A percentile compares a stretch with the other conserved stretches of the same genome.
Conservation (phyloP, 768 basidiomycete species). For the Suillus occidentalis region DNA sequence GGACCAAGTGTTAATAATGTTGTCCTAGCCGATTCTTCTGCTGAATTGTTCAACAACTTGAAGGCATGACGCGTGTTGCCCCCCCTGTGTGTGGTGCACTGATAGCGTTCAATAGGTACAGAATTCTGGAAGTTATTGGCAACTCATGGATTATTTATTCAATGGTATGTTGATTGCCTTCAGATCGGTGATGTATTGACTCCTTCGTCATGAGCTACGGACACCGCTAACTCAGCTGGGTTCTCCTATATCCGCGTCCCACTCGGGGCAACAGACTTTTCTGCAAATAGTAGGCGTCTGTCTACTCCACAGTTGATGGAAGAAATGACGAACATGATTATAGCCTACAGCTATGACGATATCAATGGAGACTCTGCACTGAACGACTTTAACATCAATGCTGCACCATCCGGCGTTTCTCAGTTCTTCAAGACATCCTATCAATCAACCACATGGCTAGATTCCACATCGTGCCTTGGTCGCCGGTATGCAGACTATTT, state of each 20-base stretch:
- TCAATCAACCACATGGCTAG: constrained; percentile 52
- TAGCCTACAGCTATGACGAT: constrained; percentile 69
- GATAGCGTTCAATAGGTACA: constrained; percentile 35
- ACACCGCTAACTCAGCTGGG: constrained; percentile 63
- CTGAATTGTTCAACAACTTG: constrained; percentile 55
- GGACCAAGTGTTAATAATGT: constrained; percentile 8
- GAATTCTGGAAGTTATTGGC: constrained; percentile 59
- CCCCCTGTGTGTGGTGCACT: not conserved
- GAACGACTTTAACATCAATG: constrained; percentile 53
- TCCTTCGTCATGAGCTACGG: constrained; percentile 40
- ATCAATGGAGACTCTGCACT: constrained; percentile 61
- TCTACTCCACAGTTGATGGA: not conserved
- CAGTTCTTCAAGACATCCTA: constrained; percentile 62
- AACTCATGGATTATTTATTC: constrained; percentile 59
- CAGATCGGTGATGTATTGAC: not conserved
- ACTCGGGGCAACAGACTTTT: constrained; percentile 76
- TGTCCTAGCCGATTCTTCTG: constrained; percentile 67
- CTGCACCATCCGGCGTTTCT: constrained; percentile 60
- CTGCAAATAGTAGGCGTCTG: constrained; percentile 46
- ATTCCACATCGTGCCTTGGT: constrained; percentile 71
- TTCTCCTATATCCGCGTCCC: constrained; percentile 69
- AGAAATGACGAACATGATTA: constrained; percentile 3
- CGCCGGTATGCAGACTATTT: constrained; percentile 49
- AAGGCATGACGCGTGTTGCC: constrained; percentile 47
- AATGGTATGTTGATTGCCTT: constrained; percentile 25